Percentiles rank a stretch among this genome's conserved stretches.
Evolutionary conservation across 164 flowering plant genomes (phyloP).

Genomic region (Taxillus chinensis): DNA sequence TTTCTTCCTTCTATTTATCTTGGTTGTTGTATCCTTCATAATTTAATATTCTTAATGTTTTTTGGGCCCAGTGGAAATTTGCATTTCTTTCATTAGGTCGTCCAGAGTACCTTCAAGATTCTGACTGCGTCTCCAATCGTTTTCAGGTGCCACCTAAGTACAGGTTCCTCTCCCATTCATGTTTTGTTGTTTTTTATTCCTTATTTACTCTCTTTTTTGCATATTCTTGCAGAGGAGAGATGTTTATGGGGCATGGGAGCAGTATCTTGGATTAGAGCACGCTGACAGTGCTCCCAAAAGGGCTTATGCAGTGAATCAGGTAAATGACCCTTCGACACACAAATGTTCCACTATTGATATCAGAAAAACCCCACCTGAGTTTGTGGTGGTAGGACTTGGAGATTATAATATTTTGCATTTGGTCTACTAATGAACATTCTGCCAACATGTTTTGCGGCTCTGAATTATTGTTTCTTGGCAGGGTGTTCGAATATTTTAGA

Average conservation of each 20-base stretch:
- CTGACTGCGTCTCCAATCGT: slow-evolving; percentile 55
- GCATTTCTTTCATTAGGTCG: slow-evolving; percentile 74
- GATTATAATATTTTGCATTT: too few species aligned
- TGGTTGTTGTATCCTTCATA: too few species aligned
- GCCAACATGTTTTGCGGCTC: background rate
- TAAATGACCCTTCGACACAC: slow-evolving; percentile 7
- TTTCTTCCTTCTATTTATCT: too few species aligned
- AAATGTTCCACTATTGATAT: background rate
- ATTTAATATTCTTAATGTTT: background rate
- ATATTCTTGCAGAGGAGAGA: slow-evolving; percentile 45
- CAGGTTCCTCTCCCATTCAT: background rate
- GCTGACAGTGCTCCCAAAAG: slow-evolving; percentile 63
- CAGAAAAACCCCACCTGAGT: background rate
- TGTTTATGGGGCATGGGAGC: slow-evolving; percentile 91
- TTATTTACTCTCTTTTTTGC: background rate
- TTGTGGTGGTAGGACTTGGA: too few species aligned
- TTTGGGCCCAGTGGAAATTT: slow-evolving; percentile 64
- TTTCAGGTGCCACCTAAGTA: slow-evolving; percentile 43
- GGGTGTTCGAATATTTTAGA: background rate
- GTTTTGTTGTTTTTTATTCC: too few species aligned
- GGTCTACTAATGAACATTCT: background rate
- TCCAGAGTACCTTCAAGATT: slow-evolving; percentile 75
- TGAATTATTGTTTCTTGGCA: background rate
- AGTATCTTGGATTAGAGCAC: slow-evolving; percentile 85
- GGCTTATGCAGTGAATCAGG: slow-evolving; percentile 61